A percentile compares a stretch with the other conserved stretches of the same genome.
Conservation (phyloP, 73 alveolate genomes). For the Breviolum minutum region DNA sequence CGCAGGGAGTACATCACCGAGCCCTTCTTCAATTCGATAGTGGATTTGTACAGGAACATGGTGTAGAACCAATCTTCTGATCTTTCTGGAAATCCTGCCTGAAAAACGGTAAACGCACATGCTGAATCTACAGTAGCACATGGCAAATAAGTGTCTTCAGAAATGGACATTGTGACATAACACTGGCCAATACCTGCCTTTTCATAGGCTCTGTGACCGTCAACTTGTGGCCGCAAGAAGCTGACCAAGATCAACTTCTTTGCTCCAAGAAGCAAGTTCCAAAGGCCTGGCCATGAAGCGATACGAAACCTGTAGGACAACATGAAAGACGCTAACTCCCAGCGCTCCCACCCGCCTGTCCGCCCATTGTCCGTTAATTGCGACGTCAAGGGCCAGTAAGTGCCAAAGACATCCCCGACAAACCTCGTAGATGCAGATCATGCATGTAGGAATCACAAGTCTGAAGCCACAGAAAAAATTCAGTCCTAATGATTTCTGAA, state of each 20-base stretch:
- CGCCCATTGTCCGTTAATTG: constrained; percentile 55
- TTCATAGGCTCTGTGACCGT: not conserved
- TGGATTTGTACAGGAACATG: constrained; percentile 25
- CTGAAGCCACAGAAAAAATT: not conserved
- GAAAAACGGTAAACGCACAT: not conserved
- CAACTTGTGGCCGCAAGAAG: constrained; percentile 61
- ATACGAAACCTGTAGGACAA: not conserved
- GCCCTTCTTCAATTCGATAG: constrained; percentile 19
- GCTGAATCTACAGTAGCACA: too few relatives aligned
- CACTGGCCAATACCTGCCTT: not conserved
- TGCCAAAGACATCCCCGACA: constrained; percentile 79
- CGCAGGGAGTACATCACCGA: constrained; percentile 33
- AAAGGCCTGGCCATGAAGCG: constrained; percentile 27
- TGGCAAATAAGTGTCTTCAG: too few relatives aligned
- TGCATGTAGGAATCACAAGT: not conserved
- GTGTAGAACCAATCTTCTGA: constrained; percentile 64
- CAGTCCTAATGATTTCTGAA: too few relatives aligned
- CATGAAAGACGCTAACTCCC: not conserved
- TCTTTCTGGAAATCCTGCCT: constrained; percentile 13
- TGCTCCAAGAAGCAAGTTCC: constrained; percentile 79
- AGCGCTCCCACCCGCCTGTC: not conserved
- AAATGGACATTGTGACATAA: not conserved
- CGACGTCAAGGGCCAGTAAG: constrained; percentile 59
- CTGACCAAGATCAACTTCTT: constrained; percentile 52
- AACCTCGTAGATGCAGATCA: not conserved